Percentiles rank a stretch among this genome's conserved stretches.
Evolutionary conservation across 257 asterid species (phyloP).

Genomic region (Linaria vulgaris): DNA sequence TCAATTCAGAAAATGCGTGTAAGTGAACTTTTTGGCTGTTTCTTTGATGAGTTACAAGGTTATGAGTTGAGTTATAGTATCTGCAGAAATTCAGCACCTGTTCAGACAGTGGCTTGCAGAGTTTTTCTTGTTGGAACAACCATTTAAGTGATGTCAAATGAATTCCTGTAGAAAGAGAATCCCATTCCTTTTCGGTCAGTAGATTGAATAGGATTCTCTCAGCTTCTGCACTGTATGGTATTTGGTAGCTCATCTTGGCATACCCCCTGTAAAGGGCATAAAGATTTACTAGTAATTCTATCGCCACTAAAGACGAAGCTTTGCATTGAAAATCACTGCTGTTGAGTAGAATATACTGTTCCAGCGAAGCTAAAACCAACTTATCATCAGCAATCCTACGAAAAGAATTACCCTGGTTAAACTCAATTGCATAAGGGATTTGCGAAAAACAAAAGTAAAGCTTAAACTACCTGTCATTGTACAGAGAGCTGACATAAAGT

Average conservation of each 20-base stretch:
- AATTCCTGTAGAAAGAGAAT: conserved; percentile 65
- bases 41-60: conserved; percentile 32
- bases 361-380: conserved; percentile 81
- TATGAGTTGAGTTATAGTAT: conserved; percentile 34
- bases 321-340: conserved; percentile 40
- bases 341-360: conserved; percentile 85
- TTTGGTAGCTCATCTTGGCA: conserved; percentile 76
- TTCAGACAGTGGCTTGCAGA: conserved; percentile 55
- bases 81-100: conserved; percentile 71
- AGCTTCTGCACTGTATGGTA: conserved; percentile 86
- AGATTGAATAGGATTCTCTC: conserved; percentile 67
- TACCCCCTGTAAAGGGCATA: conserved; percentile 79
- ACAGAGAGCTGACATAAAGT: conserved; percentile 69
- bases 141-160: conserved; percentile 70
- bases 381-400: conserved; percentile 81
- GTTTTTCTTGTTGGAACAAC: conserved; percentile 92
- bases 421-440: conserved; percentile 1
- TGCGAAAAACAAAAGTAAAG: conserved; percentile 17
- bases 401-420: conserved; percentile 3
- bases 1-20: conserved; percentile 60
- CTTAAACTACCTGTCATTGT: conserved; percentile 66
- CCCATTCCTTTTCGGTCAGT: conserved; percentile 69
- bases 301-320: conserved; percentile 44
- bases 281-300: conserved; percentile 56
- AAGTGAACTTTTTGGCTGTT: conserved; percentile 41